Base-by-base conservation (phyloP, 176 grass and related monocot genomes). In the Rhynchospora tenuis region DNA sequence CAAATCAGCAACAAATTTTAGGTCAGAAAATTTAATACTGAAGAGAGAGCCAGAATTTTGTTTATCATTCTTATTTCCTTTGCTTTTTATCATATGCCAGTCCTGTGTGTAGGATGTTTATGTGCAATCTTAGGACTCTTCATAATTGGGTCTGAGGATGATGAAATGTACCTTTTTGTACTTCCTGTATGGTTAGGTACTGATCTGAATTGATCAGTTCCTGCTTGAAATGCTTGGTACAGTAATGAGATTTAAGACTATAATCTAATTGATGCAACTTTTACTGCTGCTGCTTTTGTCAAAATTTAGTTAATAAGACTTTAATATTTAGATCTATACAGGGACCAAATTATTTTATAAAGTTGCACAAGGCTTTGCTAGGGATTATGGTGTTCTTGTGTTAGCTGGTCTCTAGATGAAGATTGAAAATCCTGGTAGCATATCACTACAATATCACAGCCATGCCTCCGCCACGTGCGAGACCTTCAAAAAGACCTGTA, bases 401-500 rank as follows among this genome's bases (percentile, higher is more conserved):
- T 82, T 47, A 82, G 29, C 11, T 85, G 64, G 83, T 72, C 85
- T 57, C 59, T 91, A 86, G 54, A 90, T 94, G 88, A 87, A 91
- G 87, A 76, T 83, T 86, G 63, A 16, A 57, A 85, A 45, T 63
- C n/a, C 62, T 63, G 73, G 19, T 64, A 86, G 68, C 67, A 45
- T 10, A 88, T 33, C 52, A 20, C 17, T 79, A 73, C 78, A 76
- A 52, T 77, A 23, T 63, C 62, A 47, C 72, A 91, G 58, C 61
- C 56, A 91, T 93, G 87, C 90, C 91, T 78, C 72, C 54, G 9
- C 46, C 69, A 3, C 97, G 93, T 71, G 79, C 70, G 51, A 92
- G 93, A 84, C 7, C 88, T 91, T 87, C 93, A 44, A 99, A 78
- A 92, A 93, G 86, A 85, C 97, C 97, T 74, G 64, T 93, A 26